Evolutionary conservation across 2,329 filamentous ascomycete genomes (phyloP).

Genomic region (Amphichorda felina): DNA sequence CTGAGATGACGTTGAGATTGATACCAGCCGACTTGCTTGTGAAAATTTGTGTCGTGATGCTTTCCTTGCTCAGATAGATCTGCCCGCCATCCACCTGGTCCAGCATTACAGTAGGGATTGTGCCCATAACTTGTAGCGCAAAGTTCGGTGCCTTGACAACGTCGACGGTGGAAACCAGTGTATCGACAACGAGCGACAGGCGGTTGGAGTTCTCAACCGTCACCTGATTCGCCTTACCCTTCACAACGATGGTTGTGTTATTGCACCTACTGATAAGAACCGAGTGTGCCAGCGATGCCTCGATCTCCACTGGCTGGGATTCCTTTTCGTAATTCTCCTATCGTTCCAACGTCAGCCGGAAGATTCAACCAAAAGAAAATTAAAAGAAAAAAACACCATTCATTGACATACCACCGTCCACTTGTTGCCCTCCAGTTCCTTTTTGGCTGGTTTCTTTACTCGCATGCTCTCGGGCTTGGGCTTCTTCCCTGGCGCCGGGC

Average conservation of each 20-base stretch:
- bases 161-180: conserved; percentile 81
- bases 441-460: conserved; percentile 67
- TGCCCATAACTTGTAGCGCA: conserved; percentile 81
- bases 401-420: conserved; percentile 81
- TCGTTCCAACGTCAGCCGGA: no score
- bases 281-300: conserved; percentile 74
- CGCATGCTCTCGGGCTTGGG: conserved; percentile 80
- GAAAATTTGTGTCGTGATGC: conserved; percentile 68
- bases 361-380: no score
- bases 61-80: conserved; percentile 76
- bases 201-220: conserved; percentile 84
- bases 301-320: conserved; percentile 61
- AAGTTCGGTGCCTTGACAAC: conserved; percentile 94
- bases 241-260: conserved; percentile 80
- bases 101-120: conserved; percentile 75
- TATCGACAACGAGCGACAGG: conserved; percentile 78
- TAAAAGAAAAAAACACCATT: no score
- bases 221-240: conserved; percentile 93
- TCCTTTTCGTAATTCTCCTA: conserved; percentile 86
- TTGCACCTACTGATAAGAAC: conserved; percentile 87
- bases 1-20: conserved; percentile 72
- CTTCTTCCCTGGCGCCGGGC: conserved; percentile 78
- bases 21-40: conserved; percentile 79
- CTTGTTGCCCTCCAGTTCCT: conserved; percentile 78
- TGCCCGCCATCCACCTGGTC: conserved; percentile 89